A percentile compares a stretch with the other conserved stretches of the same genome.
Evolutionary conservation across 208 protist species (phyloP).

Genomic region (Wallacemonas sp.): DNA sequence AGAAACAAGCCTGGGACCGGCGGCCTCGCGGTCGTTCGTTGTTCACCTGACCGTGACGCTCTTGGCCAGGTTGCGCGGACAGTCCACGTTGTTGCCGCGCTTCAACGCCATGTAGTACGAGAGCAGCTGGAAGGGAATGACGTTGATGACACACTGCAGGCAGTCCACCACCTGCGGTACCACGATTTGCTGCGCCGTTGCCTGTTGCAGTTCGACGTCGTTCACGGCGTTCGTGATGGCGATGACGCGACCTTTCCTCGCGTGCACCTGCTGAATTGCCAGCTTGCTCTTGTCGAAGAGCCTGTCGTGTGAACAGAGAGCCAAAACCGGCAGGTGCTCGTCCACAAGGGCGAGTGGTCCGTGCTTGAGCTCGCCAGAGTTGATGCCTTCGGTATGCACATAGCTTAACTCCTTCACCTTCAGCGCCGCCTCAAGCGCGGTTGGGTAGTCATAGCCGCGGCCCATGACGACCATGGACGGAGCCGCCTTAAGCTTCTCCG

Average conservation of each 20-base stretch:
- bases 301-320: slow-evolving; percentile 83
- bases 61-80: slow-evolving; percentile 96
- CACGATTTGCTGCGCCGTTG: slow-evolving; percentile 29
- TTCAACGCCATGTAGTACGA: slow-evolving; percentile 94
- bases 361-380: slow-evolving; percentile 97
- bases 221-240: slow-evolving; percentile 60
- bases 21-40: too few relatives aligned
- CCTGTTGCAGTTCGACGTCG: slow-evolving; percentile 50
- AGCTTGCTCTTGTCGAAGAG: slow-evolving; percentile 76
- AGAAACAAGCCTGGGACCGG: too few relatives aligned
- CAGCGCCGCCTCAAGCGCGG: slow-evolving; percentile 93
- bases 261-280: slow-evolving; percentile 88
- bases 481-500: slow-evolving; percentile 48
- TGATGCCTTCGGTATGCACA: slow-evolving; percentile 96
- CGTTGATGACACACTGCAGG: slow-evolving; percentile 89
- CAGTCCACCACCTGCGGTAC: slow-evolving; percentile 89
- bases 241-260: slow-evolving; percentile 79
- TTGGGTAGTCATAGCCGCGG: slow-evolving; percentile 92
- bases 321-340: slow-evolving; percentile 88
- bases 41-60: slow-evolving; percentile 90
- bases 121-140: slow-evolving; percentile 97
- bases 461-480: slow-evolving; percentile 86
- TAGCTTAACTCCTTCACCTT: slow-evolving; percentile 98
- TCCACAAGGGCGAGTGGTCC: slow-evolving; percentile 97
- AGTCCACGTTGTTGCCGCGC: slow-evolving; percentile 93